Evolutionary conservation across 768 basidiomycete genomes (phyloP), one percentile per base, ranked within the genome.

Genomic region (Rhizopogon sp.): DNA sequence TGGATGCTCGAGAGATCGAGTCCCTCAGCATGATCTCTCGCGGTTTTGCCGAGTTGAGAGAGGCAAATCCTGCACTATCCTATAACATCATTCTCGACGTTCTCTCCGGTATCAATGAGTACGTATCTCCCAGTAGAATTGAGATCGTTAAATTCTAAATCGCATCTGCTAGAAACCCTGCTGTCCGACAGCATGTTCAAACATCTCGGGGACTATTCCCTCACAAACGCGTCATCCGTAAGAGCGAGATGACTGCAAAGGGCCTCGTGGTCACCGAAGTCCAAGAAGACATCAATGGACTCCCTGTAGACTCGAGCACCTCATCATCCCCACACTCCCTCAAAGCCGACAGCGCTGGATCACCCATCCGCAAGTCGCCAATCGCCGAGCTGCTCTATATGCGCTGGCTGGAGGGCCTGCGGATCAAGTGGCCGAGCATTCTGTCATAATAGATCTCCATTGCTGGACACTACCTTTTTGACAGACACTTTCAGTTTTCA

Each of bases 371-470:
- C 58, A 88, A 86, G 68, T 94, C 92, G 53, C 93, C 95, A 6
- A 93, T 98, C 29, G 90, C 93, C 20, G 96, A 98, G 68, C 79
- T 98, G 59, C 75, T 98, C n/a, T 98, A 98, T 69, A 87, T 95
- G 80, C 84, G 96, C 47, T 98, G 96, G 95, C 75, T 98, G 25
- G 91, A 97, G 65, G 94, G 94, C 3, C 72, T 97, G 52, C 87
- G 84, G 71, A 75, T 94, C 65, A 94, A 92, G 68, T 95, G 93
- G 93, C 91, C 91, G 5, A 88, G 77, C 62, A 77, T 90, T 49
- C 71, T 79, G 40, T 78, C 67, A 11, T 69, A 62, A 43, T 66
- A 47, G 60, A 52, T 31, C 13, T 28, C 22, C 10, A 39, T 31
- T 29, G 8, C 39, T 37, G 8, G 45, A 50, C 7, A 2, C 8